A percentile compares a stretch with the other conserved stretches of the same genome.
Evolutionary conservation across 805 yeast species (phyloP).

Genomic region (Grigorovia transvaalensis): DNA sequence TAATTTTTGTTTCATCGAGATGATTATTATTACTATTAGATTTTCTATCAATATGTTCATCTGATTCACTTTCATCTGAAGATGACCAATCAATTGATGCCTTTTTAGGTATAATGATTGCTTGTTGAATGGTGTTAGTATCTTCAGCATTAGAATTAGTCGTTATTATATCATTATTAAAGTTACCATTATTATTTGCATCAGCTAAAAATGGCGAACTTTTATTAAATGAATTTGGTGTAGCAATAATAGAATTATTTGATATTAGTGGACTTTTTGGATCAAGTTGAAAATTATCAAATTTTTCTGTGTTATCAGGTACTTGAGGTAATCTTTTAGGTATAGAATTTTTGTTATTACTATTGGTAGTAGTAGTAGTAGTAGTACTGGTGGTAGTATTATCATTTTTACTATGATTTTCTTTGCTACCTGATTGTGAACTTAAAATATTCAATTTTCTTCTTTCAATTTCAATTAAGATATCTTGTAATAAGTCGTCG

Average conservation of each 20-base stretch:
- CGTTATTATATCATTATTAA: slow-evolving; percentile 1
- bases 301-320: neutral
- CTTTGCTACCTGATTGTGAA: neutral
- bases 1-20: neutral
- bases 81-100: slow-evolving; percentile 83
- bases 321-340: neutral
- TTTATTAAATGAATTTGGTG: neutral
- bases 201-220: neutral
- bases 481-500: slow-evolving; percentile 82
- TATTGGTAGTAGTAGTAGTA: neutral
- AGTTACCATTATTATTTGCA: neutral
- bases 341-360: neutral
- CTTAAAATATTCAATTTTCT: slow-evolving; percentile 35
- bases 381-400: neutral
- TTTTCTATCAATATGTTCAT: neutral
- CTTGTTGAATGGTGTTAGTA: slow-evolving; percentile 34
- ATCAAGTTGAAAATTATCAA: neutral
- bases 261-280: neutral
- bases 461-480: slow-evolving; percentile 74
- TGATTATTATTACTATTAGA: neutral
- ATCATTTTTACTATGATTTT: slow-evolving; percentile 21
- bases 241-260: neutral
- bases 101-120: slow-evolving; percentile 73
- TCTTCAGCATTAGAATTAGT: neutral
- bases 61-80: slow-evolving; percentile 47